phyloP scores from a whole-genome alignment of 306 rosid species.

The Cyclanthera cordifolia region DNA sequence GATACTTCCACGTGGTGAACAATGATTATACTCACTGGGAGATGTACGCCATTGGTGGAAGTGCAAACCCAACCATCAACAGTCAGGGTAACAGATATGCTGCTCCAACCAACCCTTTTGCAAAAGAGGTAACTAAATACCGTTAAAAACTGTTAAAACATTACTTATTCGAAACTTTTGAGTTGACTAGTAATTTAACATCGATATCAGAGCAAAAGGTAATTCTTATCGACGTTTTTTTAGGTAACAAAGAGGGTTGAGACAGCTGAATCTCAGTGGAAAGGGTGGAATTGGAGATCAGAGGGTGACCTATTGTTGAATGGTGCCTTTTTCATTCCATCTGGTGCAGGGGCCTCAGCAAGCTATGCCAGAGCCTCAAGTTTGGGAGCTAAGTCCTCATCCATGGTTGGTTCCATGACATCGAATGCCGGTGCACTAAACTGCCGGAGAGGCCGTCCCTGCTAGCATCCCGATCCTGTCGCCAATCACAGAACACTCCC shows the following conservation, averaged over 20 bases:
- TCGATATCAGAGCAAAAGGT: background rate
- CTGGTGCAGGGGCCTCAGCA: slow-evolving; percentile 94
- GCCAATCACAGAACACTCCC: background rate
- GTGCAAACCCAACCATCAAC: slow-evolving; percentile 88
- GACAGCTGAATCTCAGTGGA: slow-evolving; percentile 51
- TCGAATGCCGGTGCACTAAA: slow-evolving; percentile 62
- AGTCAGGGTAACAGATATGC: slow-evolving; percentile 96
- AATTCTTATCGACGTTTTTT: background rate
- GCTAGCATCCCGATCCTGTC: slow-evolving; percentile 32
- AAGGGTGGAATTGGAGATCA: slow-evolving; percentile 91
- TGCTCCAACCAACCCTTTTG: slow-evolving; percentile 73
- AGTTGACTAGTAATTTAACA: background rate
- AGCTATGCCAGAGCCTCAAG: slow-evolving; percentile 97
- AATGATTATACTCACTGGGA: slow-evolving; percentile 99
- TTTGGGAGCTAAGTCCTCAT: slow-evolving; percentile 91
- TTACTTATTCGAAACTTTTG: no score
- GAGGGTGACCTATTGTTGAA: slow-evolving; percentile 78
- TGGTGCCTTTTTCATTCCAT: slow-evolving; percentile 90
- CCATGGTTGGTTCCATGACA: slow-evolving; percentile 88
- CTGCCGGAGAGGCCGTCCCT: slow-evolving; percentile 66
- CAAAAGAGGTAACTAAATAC: slow-evolving; percentile 67
- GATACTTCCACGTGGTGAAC: slow-evolving; percentile 98
- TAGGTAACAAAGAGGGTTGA: slow-evolving; percentile 96
- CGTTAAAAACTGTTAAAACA: no score
- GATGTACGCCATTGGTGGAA: slow-evolving; percentile 98